Evolutionary conservation across 23 red algal species (phyloP), one percentile per base, ranked within the genome.

Genomic region (Gracilaria gracilis): DNA sequence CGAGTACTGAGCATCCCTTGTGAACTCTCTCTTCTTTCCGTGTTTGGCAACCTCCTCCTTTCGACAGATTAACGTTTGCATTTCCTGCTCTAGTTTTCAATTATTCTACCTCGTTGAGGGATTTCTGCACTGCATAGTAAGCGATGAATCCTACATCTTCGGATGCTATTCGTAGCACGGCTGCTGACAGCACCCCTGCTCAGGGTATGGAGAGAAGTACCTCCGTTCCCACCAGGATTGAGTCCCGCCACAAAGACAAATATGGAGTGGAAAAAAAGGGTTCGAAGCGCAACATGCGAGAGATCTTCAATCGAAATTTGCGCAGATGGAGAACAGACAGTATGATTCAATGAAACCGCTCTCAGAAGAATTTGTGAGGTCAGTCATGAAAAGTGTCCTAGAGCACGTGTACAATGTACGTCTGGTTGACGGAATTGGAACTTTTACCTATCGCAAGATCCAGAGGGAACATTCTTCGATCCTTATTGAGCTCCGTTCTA

Each of bases 271-370:
- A 62, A 4, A 24, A 13, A 14, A 62, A 62, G 27, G 59, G 59
- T 31, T 62, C 59, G 13, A 16, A 62, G 27, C 27, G 59, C 24
- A 25, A 14, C 27, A 62, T 62, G 59, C 23, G 59, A 9, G 59
- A 62, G 59, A 62, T 62, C 27, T 62, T 62, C 59, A 62, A 31
- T 24, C 23, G 59, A 62, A 62, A 62, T 55, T 55, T 1, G 51
- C 51, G 17, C 9, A 55, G 7, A 17, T 55, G 51, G 51, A 55
- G 17, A 55, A 55, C 51, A 55, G 51, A 55, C 9, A 55, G 17
- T 20, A 55, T 55, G 51, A 55, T 15, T 1, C 51, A 9, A 55
- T 55, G 51, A 55, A 55, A 15, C 51, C 51, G 2, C 51, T 55
- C 51, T 55, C 51, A 55, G 51, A 55, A 55, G 51, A 55, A 55